Evolutionary conservation across 23 red algal genomes (phyloP), one percentile per base, ranked within the genome.

Genomic region (Gracilaria caudata): DNA sequence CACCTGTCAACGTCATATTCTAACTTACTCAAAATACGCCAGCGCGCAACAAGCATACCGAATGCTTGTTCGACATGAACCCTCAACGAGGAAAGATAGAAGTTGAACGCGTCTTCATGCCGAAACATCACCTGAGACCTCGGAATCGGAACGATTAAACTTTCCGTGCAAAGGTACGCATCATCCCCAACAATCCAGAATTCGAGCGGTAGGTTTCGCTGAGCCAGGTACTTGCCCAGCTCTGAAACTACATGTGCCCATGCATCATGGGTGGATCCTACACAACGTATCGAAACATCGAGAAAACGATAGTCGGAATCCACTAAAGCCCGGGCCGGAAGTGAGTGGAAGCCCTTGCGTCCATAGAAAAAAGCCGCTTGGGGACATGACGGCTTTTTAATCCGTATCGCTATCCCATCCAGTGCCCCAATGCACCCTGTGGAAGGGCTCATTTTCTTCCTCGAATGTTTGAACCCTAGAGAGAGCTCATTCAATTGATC

Each of bases 161-260:
- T 56, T 14, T 56, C 41, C 8, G 24, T 78, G 41, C 74, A 78
- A 53, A 58, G 0, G 41, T 78, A 78, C 9, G 74, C 74, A 4
- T 78, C 74, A 37, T 78, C 74, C 46, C 74, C 74, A 3, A 21
- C 74, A 23, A 78, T 78, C 74, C 74, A 78, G 28, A 28, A 78
- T 17, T 78, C 43, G 1, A 58, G 2, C 3, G 16, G 40, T 5
- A 78, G 74, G 12, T 29, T 78, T 19, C 45, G 1, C 1, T 53
- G 6, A 5, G 44, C 45, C 2, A 78, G 30, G 37, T 78, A 78
- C 51, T 8, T 37, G 4, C 74, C 74, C 17, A 51, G 23, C 45
- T 32, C 24, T 1, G 40, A 78, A 4, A 78, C 74, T 3, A 45
- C n/a, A 55, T 78, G 74, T 7, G 74, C 74, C 0, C 55, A 19